Evolutionary conservation across 75 land plant genomes (phyloP), one percentile per base, ranked within the genome.

Genomic region (Isoetes taiwanensis): DNA sequence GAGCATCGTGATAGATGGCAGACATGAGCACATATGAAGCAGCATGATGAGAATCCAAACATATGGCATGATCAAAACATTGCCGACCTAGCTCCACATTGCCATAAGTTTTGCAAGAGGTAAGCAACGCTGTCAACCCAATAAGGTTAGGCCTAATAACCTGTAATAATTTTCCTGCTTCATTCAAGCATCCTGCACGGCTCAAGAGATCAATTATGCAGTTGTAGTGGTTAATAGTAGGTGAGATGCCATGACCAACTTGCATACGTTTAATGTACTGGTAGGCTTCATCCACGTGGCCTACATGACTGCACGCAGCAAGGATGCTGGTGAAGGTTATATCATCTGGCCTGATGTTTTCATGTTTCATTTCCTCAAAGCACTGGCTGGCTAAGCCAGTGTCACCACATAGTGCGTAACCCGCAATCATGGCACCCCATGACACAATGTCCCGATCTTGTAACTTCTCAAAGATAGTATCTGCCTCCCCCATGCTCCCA

Each of bases 351-450:
- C 31, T 33, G 32, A 76, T 32, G 2, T 79, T 75, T 43, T 54
- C 9, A 10, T 57, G 40, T 27, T 59, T 28, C 84, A 80, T 80
- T 33, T 66, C 58, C 9, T 12, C 30, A 32, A 80, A 80, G 37
- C 69, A 56, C 0, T 28, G 50, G 64, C 76, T 41, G 20, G 84
- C 84, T 32, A 64, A 71, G 46, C 27, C 6, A 24, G 69, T 67
- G 35, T 69, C 57, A 23, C 85, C 85, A 63, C 74, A 67, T 64
- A 56, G 60, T 79, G 75, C 11, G 43, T 78, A 67, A 9, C 85
- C 81, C 40, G 2, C 83, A 6, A 58, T 62, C 28, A 72, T 57
- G 3, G 70, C 43, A 6, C 64, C 72, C 78, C 78, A 76, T 24
- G 75, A 71, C 33, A 76, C 40, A 25, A 71, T 63, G 50, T 42